These are phyloP conservation scores for Candida sp. DNA, from an alignment of 1,139 yeast species.

Conservation along the genomic window DNA sequence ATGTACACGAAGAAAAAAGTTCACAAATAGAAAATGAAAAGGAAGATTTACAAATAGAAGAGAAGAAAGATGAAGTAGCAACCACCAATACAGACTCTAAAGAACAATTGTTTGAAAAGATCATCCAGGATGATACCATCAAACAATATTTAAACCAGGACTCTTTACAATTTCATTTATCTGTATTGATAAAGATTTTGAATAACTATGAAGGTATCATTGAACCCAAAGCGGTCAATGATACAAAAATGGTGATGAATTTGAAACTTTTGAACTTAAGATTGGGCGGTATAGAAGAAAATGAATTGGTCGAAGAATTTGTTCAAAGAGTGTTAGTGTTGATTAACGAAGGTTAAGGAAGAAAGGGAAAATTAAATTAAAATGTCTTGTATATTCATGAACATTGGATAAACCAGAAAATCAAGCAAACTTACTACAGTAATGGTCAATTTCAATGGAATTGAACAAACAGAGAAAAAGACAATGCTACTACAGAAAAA, in stretches of 20 bases:
- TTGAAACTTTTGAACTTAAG: constrained; percentile 59
- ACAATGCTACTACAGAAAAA: no score
- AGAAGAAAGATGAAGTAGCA: not conserved
- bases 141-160: constrained; percentile 42
- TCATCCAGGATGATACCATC: constrained; percentile 34
- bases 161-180: constrained; percentile 51
- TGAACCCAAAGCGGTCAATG: constrained; percentile 41
- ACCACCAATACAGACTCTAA: not conserved
- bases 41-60: not conserved
- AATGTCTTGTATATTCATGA: no score
- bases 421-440: no score
- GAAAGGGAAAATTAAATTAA: no score
- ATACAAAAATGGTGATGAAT: constrained; percentile 55
- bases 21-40: not conserved
- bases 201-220: constrained; percentile 32
- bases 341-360: not conserved
- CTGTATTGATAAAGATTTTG: constrained; percentile 43
- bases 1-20: constrained; percentile 21
- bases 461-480: no score
- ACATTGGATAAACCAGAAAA: no score
- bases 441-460: no score
- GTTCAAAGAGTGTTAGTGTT: constrained; percentile 15
- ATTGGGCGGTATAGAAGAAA: constrained; percentile 60
- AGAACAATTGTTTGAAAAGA: constrained; percentile 10
- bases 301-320: constrained; percentile 66